A percentile compares a stretch with the other conserved stretches of the same genome.
These are phyloP conservation scores for Marasmius oreades DNA, from an alignment of 1,284 basidiomycete species.

Conservation along the genomic window DNA sequence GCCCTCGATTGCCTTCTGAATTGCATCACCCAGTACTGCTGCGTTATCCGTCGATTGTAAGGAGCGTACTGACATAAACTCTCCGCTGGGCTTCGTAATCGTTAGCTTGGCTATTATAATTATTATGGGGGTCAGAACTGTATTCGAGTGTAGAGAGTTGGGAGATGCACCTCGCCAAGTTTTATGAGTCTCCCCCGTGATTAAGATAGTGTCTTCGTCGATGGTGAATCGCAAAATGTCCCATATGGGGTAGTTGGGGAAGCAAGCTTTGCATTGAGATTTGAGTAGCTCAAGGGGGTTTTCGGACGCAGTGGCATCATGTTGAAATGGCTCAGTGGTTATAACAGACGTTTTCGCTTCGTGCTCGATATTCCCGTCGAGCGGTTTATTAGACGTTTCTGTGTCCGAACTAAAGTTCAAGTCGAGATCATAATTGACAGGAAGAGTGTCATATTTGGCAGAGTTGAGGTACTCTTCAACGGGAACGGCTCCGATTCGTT, in stretches of 20 bases:
- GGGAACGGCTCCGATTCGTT: neutral
- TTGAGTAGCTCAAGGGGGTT: neutral
- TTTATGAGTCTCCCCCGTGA: neutral
- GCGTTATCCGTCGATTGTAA: neutral
- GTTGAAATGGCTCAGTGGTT: neutral
- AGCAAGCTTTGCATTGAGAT: neutral
- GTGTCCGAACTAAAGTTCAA: neutral
- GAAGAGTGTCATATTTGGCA: neutral
- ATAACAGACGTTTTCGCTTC: neutral
- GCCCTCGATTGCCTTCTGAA: neutral
- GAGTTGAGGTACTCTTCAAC: neutral
- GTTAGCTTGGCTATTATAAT: neutral
- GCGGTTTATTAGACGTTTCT: neutral
- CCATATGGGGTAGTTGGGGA: neutral
- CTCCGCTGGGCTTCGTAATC: neutral
- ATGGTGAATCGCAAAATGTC: neutral
- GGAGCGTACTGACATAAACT: neutral
- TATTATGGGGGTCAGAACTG: too few species aligned
- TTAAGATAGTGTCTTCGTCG: neutral
- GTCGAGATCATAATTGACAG: neutral
- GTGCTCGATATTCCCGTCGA: neutral
- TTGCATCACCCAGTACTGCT: neutral
- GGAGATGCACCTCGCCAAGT: neutral
- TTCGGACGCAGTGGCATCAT: neutral
- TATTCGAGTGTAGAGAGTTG: too few species aligned